phyloP scores from a whole-genome alignment of 2,329 filamentous ascomycete species.

The Venturia carpophila region DNA sequence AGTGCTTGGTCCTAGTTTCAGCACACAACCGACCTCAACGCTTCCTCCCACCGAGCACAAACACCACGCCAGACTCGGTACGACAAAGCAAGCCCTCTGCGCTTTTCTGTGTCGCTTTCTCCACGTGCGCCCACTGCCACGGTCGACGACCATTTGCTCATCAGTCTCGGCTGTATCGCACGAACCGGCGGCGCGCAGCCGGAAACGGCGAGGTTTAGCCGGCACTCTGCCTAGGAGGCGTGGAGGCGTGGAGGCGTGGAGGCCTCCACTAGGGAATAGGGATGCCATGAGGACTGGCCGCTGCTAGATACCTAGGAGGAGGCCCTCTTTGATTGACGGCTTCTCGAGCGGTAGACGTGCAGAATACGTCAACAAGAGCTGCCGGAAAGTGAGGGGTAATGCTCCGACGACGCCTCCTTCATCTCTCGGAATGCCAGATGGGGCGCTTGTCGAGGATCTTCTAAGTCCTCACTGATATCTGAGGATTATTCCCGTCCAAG shows the following conservation, averaged over 20 bases:
- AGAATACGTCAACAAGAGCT: constrained; percentile 8
- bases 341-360: background rate
- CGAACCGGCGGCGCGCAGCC: too few relatives aligned
- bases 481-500: constrained; percentile 4
- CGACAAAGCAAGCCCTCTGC: too few relatives aligned
- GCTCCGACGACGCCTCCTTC: background rate
- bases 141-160: too few relatives aligned
- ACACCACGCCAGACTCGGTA: too few relatives aligned
- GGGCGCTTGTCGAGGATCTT: constrained; percentile 5
- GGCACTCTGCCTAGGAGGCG: background rate
- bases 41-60: too few relatives aligned
- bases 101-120: too few relatives aligned
- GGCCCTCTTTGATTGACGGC: background rate
- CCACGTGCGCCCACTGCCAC: too few relatives aligned
- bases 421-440: background rate
- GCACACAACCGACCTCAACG: too few relatives aligned
- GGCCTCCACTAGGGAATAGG: background rate
- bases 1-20: too few relatives aligned
- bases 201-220: background rate
- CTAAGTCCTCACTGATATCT: background rate
- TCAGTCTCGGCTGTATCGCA: too few relatives aligned
- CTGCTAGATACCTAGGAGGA: background rate
- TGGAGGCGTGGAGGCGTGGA: too few relatives aligned
- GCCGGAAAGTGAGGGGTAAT: constrained; percentile 1
- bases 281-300: too few relatives aligned